Percentiles rank a stretch among this genome's conserved stretches.
phyloP scores from a whole-genome alignment of 805 yeast species.

The Saccharomycopsis schoenii region DNA sequence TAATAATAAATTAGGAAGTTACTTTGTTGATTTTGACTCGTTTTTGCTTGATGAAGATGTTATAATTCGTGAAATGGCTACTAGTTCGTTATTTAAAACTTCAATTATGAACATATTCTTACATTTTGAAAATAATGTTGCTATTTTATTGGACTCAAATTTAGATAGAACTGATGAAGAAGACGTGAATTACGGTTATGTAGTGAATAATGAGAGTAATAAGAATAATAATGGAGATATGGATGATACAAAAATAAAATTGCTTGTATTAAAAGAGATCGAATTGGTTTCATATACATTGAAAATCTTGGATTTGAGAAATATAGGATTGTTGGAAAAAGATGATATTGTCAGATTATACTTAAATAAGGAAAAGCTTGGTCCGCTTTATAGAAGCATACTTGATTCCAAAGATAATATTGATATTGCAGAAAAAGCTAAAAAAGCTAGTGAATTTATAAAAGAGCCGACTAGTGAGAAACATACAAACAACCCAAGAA shows the following conservation, averaged over 20 bases:
- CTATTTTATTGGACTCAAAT: slow-evolving; percentile 28
- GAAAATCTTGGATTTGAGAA: slow-evolving; percentile 6
- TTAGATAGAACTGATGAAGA: slow-evolving; percentile 46
- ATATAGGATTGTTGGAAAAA: slow-evolving; percentile 1
- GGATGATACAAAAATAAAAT: background rate
- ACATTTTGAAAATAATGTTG: slow-evolving; percentile 38
- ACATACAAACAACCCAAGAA: background rate
- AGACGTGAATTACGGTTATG: slow-evolving; percentile 31
- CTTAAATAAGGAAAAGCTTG: slow-evolving; percentile 12
- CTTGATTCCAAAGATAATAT: slow-evolving; percentile 5
- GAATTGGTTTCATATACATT: background rate
- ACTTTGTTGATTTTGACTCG: slow-evolving; percentile 13
- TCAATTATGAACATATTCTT: slow-evolving; percentile 36
- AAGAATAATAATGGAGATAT: background rate
- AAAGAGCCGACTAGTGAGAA: background rate
- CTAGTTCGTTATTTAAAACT: slow-evolving; percentile 20
- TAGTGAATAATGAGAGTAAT: background rate
- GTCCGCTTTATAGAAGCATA: slow-evolving; percentile 1
- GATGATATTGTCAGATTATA: slow-evolving; percentile 5
- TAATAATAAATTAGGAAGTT: slow-evolving; percentile 17
- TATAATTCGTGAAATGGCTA: background rate
- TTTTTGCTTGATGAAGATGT: slow-evolving; percentile 3
- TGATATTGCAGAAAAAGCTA: background rate
- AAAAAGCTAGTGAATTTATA: background rate
- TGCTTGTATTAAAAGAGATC: slow-evolving; percentile 1